phyloP scores from a whole-genome alignment of 805 yeast species.

The Starmerella ratchasimensis region DNA sequence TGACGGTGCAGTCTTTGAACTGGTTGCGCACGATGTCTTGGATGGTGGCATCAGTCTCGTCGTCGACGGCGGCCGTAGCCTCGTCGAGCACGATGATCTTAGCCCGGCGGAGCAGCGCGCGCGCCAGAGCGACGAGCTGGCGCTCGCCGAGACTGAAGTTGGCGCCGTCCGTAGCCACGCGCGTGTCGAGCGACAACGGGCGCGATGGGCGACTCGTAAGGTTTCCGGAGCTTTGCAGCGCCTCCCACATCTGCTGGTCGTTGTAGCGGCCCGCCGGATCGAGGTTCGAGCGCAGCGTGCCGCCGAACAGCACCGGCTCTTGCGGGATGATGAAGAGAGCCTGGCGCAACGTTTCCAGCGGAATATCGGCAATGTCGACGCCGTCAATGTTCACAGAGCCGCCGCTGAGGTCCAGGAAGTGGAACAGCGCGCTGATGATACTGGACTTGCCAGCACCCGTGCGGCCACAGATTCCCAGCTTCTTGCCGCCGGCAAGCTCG shows the following conservation, averaged over 20 bases:
- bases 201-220: slow-evolving; percentile 22
- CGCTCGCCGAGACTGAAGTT: slow-evolving; percentile 16
- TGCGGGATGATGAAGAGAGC: slow-evolving; percentile 71
- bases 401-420: slow-evolving; percentile 43
- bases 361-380: slow-evolving; percentile 45
- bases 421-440: slow-evolving; percentile 54
- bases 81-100: slow-evolving; percentile 55
- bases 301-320: slow-evolving; percentile 72
- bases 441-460: slow-evolving; percentile 84
- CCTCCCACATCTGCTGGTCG: slow-evolving; percentile 53
- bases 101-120: slow-evolving; percentile 52
- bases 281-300: slow-evolving; percentile 57
- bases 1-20: slow-evolving; percentile 46
- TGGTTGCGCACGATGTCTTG: slow-evolving; percentile 45
- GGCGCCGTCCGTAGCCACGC: slow-evolving; percentile 12
- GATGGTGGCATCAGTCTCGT: slow-evolving; percentile 52
- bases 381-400: slow-evolving; percentile 54
- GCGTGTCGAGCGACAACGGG: slow-evolving; percentile 46
- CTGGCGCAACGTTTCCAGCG: slow-evolving; percentile 53
- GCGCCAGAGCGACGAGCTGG: slow-evolving; percentile 35
- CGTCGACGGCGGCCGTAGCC: slow-evolving; percentile 68
- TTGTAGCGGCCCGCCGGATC: slow-evolving; percentile 52
- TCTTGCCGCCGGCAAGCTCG: slow-evolving; percentile 41
- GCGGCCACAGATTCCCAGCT: slow-evolving; percentile 76
- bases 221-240: slow-evolving; percentile 39